phyloP scores from a whole-genome alignment of 2,329 filamentous ascomycete genomes.

The Bipolaris zeicola region DNA sequence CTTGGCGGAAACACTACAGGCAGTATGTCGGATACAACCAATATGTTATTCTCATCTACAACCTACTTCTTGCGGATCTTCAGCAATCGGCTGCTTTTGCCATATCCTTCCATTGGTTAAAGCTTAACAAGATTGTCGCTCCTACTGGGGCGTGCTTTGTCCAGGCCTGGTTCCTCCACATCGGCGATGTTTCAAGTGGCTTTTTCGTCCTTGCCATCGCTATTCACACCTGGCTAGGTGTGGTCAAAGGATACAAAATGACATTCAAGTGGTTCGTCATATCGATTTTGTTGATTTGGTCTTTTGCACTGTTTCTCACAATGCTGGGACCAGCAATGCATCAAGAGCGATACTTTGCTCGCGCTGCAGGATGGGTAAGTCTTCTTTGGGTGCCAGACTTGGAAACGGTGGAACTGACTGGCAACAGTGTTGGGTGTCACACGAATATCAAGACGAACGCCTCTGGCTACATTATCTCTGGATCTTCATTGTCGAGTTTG shows the following conservation, averaged over 20 bases:
- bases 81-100: slow-evolving; percentile 58
- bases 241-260: slow-evolving; percentile 56
- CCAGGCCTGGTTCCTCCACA: slow-evolving; percentile 59
- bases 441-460: slow-evolving; percentile 51
- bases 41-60: slow-evolving; percentile 61
- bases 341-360: slow-evolving; percentile 52
- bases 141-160: slow-evolving; percentile 55
- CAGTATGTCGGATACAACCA: slow-evolving; percentile 61
- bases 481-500: slow-evolving; percentile 61
- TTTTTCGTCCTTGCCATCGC: slow-evolving; percentile 61
- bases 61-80: slow-evolving; percentile 60
- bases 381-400: background rate
- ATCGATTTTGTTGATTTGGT: slow-evolving; percentile 54
- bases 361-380: slow-evolving; percentile 54
- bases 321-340: slow-evolving; percentile 54
- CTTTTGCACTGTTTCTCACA: slow-evolving; percentile 53
- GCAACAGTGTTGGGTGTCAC: slow-evolving; percentile 56
- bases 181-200: slow-evolving; percentile 59
- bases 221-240: slow-evolving; percentile 58
- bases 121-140: slow-evolving; percentile 51
- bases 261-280: slow-evolving; percentile 53
- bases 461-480: slow-evolving; percentile 60
- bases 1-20: slow-evolving; percentile 56
- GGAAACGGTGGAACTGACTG: background rate
- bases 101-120: slow-evolving; percentile 56